Evolutionary conservation across 352 stramenopile species (phyloP), one percentile per base, ranked within the genome.

Genomic region (Stramenopiles sp.): DNA sequence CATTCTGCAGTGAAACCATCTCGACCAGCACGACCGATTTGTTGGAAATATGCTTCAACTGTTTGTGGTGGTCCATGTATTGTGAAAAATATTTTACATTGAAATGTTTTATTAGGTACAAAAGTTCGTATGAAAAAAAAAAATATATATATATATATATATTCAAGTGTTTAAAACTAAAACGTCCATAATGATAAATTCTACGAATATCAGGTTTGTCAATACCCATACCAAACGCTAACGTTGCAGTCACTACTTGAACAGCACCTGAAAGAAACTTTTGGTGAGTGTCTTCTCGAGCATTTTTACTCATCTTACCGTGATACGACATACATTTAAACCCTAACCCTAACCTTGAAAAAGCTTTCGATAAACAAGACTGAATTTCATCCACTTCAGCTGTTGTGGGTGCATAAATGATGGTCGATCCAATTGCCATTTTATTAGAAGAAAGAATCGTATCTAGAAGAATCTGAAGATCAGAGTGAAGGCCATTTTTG

Each of bases 31-130:
- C 84, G 58, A 8, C 84, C 84, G 7, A 68, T 78, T 56, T 97
- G 78, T 72, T 70, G 52, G 47, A 89, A 93, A 47, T 94, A 95
- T 0, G 68, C 76, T 57, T 94, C 81, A 24, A 95, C 52, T 4
- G 64, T 81, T 34, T 73, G 76, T n/a, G 70, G 48, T 24, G 76
- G 45, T 1, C 46, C n/a, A n/a, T n/a, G n/a, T n/a, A n/a, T n/a
- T n/a, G n/a, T n/a, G n/a, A n/a, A n/a, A n/a, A n/a, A n/a, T n/a
- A n/a, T n/a, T n/a, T n/a, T n/a, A n/a, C n/a, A n/a, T n/a, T n/a
- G n/a, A n/a, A n/a, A n/a, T n/a, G n/a, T n/a, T n/a, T n/a, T n/a
- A n/a, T n/a, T n/a, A n/a, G n/a, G n/a, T n/a, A n/a, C n/a, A n/a
- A n/a, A n/a, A n/a, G n/a, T n/a, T n/a, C n/a, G n/a, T n/a, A n/a